These are phyloP conservation scores for Glycine tomentella DNA, from an alignment of 306 rosid species.

Conservation along the genomic window DNA sequence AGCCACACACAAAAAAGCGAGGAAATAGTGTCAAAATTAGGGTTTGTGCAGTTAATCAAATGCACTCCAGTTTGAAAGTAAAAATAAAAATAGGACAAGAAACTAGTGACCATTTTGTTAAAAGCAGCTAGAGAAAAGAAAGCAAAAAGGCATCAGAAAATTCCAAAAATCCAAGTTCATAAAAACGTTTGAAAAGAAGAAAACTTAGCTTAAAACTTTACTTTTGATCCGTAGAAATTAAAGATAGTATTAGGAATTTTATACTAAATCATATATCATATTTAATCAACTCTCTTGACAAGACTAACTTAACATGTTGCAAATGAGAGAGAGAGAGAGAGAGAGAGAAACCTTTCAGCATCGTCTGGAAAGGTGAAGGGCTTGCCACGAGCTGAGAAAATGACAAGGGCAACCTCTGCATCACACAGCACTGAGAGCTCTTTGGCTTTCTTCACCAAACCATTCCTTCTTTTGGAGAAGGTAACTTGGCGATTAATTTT, in stretches of 20 bases:
- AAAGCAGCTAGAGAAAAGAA: not conserved
- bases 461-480: conserved; percentile 45
- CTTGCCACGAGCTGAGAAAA: conserved; percentile 73
- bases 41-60: not conserved
- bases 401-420: conserved; percentile 47
- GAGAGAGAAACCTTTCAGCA: not conserved
- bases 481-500: conserved; percentile 44
- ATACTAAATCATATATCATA: too few relatives aligned
- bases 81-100: not conserved
- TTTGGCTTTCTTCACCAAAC: conserved; percentile 45
- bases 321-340: not conserved
- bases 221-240: too few relatives aligned
- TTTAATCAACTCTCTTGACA: too few relatives aligned
- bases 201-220: too few relatives aligned
- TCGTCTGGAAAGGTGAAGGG: conserved; percentile 33
- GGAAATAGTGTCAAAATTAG: not conserved
- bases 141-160: not conserved
- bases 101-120: conserved; percentile 33
- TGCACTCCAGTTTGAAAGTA: not conserved
- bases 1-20: too few relatives aligned
- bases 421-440: conserved; percentile 45
- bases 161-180: not conserved
- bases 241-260: too few relatives aligned
- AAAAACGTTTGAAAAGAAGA: not conserved
- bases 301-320: too few relatives aligned